Evolutionary conservation across 257 asterid species (phyloP).

Genomic region (Hygrophila difformis): DNA sequence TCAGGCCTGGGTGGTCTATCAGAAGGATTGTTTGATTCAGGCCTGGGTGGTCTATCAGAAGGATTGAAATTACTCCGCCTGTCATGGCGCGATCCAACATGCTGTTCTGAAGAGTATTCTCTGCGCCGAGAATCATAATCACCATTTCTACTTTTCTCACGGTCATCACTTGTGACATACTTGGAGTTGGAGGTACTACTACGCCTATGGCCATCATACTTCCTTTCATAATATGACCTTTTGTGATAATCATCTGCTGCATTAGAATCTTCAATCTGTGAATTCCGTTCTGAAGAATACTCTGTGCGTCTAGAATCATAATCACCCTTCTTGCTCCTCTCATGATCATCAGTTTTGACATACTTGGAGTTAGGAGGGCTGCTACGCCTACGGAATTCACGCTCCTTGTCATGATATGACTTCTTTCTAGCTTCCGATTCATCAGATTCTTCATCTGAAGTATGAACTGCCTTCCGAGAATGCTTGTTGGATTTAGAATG

Average conservation of each 20-base stretch:
- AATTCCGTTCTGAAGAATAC: no score
- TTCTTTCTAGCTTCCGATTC: conserved; percentile 27
- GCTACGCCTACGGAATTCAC: conserved; percentile 20
- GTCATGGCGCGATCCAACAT: conserved; percentile 21
- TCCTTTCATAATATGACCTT: conserved; percentile 25
- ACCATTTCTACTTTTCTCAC: neutral
- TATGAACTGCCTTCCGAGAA: neutral
- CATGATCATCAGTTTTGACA: conserved; percentile 8
- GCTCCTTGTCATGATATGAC: conserved; percentile 24
- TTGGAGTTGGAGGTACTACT: conserved; percentile 1
- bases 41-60: conserved; percentile 34
- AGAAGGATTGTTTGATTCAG: conserved; percentile 25
- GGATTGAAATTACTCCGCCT: conserved; percentile 17
- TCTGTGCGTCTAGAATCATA: no score
- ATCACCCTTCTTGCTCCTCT: neutral
- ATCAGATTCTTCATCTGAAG: conserved; percentile 33
- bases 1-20: no score
- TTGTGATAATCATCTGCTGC: no score
- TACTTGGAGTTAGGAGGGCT: neutral
- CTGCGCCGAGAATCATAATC: conserved; percentile 1
- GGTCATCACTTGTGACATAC: conserved; percentile 10
- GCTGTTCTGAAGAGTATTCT: conserved; percentile 30
- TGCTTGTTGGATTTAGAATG: conserved; percentile 23
- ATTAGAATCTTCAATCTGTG: no score
- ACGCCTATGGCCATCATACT: conserved; percentile 19